A percentile compares a stretch with the other conserved stretches of the same genome.
These are phyloP conservation scores for Porphyrellus sp. DNA, from an alignment of 1,284 basidiomycete species.

Conservation along the genomic window DNA sequence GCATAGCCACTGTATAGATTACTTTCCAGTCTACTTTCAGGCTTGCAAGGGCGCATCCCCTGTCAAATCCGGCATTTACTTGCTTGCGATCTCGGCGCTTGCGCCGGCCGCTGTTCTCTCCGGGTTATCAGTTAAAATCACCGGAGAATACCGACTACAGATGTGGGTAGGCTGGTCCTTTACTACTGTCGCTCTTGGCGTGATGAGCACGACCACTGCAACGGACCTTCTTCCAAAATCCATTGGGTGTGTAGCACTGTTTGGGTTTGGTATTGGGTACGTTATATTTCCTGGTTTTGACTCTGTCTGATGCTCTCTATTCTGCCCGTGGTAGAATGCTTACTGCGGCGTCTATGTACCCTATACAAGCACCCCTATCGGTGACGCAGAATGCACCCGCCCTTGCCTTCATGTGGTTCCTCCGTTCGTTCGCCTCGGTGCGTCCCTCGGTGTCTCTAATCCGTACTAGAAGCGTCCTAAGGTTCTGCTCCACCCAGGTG, in stretches of 20 bases:
- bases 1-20: background rate
- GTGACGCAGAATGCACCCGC: conserved; percentile 33
- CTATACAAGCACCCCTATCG: conserved; percentile 38
- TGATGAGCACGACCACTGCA: conserved; percentile 4
- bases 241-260: background rate
- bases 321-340: background rate
- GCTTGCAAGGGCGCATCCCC: conserved; percentile 12
- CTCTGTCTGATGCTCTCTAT: no score
- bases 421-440: conserved; percentile 29
- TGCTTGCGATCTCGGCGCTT: background rate
- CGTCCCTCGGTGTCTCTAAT: background rate
- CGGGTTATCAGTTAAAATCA: conserved; percentile 6
- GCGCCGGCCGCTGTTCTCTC: background rate
- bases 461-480: background rate
- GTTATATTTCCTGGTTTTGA: background rate
- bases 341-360: conserved; percentile 13
- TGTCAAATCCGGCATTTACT: conserved; percentile 8
- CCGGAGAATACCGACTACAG: conserved; percentile 10
- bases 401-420: conserved; percentile 34
- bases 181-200: background rate
- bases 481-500: background rate
- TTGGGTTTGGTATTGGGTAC: conserved; percentile 10
- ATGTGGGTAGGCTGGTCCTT: conserved; percentile 12
- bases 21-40: conserved; percentile 11
- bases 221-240: conserved; percentile 4